Base-by-base conservation (phyloP, 2,329 filamentous ascomycete species). In the Colletotrichum melonis region DNA sequence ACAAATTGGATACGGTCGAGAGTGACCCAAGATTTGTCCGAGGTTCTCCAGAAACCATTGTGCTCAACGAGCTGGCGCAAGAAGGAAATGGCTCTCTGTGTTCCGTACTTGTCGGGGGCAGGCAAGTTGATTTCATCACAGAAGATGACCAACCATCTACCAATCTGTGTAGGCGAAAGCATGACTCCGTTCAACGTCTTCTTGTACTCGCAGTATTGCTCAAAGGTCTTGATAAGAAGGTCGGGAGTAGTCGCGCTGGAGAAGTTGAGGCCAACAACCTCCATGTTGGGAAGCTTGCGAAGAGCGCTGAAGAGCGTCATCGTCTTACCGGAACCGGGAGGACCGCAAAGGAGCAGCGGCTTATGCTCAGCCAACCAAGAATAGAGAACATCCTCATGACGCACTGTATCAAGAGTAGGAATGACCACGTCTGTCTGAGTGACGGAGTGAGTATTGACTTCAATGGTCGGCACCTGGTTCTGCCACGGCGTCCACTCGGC, bases 61-160 rank as follows among this genome's bases (percentile, higher is more conserved):
- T 99, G 97, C 82, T 99, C 97, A 62, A 99, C 95, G 75, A 99
- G 91, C 82, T 99, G 97, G 78, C 97, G 92, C 76, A 99, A 84
- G 89, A 99, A 99, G 6, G 97, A 97, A 76, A 99, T 99, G 42
- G 97, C 97, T 75, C 97, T 92, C 82, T 99, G 97, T 1, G 97
- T 99, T 68, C 95, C 96, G 81, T 99, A 99, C 79, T 95, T 96
- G 85, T 99, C 97, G 4, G 97, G 97, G 5, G 97, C 96, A 7
- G 97, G 97, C 87, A 99, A 88, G 84, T 99, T 99, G 86, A 99
- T 99, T 82, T 99, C 97, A 81, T 99, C 97, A 79, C 97, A 99
- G 88, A 99, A 99, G 75, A 99, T 91, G 58, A 99, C 96, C 49
- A 99, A 89, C 97, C 97, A 99, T 77, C 96, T 93, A 26, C 97